phyloP scores from a whole-genome alignment of 106 monocot species.

The Allium sativum region DNA sequence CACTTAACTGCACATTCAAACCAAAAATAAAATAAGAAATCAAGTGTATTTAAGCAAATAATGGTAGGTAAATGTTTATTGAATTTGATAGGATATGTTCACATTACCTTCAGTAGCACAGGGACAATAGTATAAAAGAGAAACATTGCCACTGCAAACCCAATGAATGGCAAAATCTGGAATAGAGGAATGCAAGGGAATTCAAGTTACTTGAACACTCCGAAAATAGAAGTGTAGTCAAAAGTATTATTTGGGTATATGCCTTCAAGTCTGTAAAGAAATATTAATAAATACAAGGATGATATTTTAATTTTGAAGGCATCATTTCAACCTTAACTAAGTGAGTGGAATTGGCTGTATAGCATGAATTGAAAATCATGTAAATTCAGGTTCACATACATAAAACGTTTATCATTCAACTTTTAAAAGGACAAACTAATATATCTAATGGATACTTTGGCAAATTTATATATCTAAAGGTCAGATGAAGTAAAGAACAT shows the following conservation, averaged over 20 bases:
- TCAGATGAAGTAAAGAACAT: constrained; percentile 18
- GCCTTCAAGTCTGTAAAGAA: neutral
- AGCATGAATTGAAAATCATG: no score
- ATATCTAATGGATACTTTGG: no score
- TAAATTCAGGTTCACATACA: no score
- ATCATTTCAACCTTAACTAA: neutral
- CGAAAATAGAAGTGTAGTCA: neutral
- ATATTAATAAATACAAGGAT: neutral
- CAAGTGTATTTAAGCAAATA: neutral
- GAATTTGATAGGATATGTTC: neutral
- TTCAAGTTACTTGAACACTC: neutral
- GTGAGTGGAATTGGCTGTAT: no score
- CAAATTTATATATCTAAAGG: neutral
- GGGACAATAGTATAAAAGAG: constrained; percentile 84
- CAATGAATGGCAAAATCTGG: constrained; percentile 71
- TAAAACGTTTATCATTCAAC: neutral
- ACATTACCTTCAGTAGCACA: constrained; percentile 68
- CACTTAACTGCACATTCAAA: constrained; percentile 44
- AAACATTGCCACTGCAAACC: constrained; percentile 76
- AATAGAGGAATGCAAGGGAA: neutral
- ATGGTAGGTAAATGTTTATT: neutral
- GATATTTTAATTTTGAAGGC: neutral
- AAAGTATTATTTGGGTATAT: neutral
- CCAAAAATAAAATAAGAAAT: neutral
- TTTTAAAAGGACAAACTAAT: neutral